A percentile compares a stretch with the other conserved stretches of the same genome.
Conservation (phyloP, 2,329 filamentous ascomycete genomes). For the Clonostachys rosea region DNA sequence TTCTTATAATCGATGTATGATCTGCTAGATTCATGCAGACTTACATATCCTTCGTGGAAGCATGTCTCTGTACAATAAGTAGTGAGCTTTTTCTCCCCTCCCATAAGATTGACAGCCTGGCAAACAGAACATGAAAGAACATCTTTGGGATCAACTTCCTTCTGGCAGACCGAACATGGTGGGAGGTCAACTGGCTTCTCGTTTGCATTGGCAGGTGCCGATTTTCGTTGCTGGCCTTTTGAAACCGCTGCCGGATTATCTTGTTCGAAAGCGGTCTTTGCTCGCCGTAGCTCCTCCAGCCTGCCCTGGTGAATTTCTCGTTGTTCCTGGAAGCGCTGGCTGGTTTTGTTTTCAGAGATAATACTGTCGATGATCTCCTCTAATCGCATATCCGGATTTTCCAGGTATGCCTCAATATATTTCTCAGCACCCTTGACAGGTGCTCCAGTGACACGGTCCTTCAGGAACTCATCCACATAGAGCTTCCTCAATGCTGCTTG, state of each 20-base stretch:
- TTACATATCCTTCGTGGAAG: slow-evolving; percentile 31
- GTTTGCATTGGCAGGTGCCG: slow-evolving; percentile 16
- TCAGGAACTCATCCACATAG: slow-evolving; percentile 36
- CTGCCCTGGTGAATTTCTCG: slow-evolving; percentile 30
- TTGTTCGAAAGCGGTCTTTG: slow-evolving; percentile 40
- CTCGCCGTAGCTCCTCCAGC: slow-evolving; percentile 40
- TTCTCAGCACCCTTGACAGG: slow-evolving; percentile 22
- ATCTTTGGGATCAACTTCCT: slow-evolving; percentile 21
- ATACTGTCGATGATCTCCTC: slow-evolving; percentile 27
- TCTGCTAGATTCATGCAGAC: slow-evolving; percentile 7
- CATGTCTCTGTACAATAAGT: slow-evolving; percentile 41
- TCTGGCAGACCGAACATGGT: slow-evolving; percentile 31
- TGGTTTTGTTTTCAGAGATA: slow-evolving; percentile 20
- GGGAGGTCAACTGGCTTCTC: slow-evolving; percentile 29
- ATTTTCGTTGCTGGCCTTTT: slow-evolving; percentile 23
- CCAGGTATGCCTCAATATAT: slow-evolving; percentile 31
- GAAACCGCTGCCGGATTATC: slow-evolving; percentile 29
- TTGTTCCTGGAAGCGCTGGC: slow-evolving; percentile 20
- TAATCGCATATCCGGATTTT: slow-evolving; percentile 12
- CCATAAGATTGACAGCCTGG: slow-evolving; percentile 32
- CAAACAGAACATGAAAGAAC: slow-evolving; percentile 39
- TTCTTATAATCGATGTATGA: too few relatives aligned
- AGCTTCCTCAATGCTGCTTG: slow-evolving; percentile 23
- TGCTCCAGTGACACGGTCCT: slow-evolving; percentile 23
- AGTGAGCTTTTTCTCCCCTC: slow-evolving; percentile 24